A percentile compares a stretch with the other conserved stretches of the same genome.
Evolutionary conservation across 2,329 filamentous ascomycete species (phyloP).

Genomic region (Pseudogymnoascus sp.): DNA sequence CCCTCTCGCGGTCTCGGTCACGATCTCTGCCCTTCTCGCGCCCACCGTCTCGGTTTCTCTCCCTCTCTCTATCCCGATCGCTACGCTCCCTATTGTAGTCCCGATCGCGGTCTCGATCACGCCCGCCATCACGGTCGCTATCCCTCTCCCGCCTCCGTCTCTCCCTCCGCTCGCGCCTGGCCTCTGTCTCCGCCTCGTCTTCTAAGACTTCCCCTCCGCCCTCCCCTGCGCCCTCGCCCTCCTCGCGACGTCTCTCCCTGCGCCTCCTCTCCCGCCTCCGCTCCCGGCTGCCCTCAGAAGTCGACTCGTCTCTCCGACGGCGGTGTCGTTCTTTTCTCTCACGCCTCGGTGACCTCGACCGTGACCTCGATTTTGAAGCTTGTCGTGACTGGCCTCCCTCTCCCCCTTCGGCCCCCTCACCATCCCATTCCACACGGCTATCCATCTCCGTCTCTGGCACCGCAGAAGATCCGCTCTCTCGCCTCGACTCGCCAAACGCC

Average conservation of each 20-base stretch:
- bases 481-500: conserved; percentile 23
- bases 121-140: conserved; percentile 36
- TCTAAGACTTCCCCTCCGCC: conserved; percentile 23
- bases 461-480: conserved; percentile 1
- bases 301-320: not conserved
- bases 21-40: conserved; percentile 34
- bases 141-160: conserved; percentile 37
- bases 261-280: conserved; percentile 20
- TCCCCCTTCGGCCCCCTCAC: not conserved
- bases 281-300: conserved; percentile 17
- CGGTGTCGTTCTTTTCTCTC: conserved; percentile 13
- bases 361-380: conserved; percentile 20
- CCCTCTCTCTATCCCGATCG: conserved; percentile 30
- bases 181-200: conserved; percentile 22
- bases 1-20: conserved; percentile 29
- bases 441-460: conserved; percentile 21
- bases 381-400: not conserved
- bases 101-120: conserved; percentile 36
- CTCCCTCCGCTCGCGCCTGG: conserved; percentile 49
- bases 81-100: conserved; percentile 41
- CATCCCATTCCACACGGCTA: conserved; percentile 22
- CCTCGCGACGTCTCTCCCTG: conserved; percentile 26
- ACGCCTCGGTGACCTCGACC: conserved; percentile 24
- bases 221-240: conserved; percentile 25
- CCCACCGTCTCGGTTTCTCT: conserved; percentile 37